Percentiles rank a stretch among this genome's conserved stretches.
Evolutionary conservation across 768 basidiomycete species (phyloP).

Genomic region (Xerocomellus amylosporus): DNA sequence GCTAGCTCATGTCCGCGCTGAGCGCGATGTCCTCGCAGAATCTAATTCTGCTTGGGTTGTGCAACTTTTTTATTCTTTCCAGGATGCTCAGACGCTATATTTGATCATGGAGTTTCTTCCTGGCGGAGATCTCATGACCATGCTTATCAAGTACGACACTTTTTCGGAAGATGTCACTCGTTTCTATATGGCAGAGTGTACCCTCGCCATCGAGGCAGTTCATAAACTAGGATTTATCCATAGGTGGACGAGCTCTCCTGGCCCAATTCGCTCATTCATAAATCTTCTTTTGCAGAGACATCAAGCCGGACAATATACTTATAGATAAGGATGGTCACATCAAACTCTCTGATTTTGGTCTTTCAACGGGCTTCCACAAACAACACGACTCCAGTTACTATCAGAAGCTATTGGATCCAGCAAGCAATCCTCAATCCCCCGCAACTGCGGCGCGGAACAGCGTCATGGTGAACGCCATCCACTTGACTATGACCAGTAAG

Average conservation of each 20-base stretch:
- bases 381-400: conserved; percentile 97
- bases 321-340: conserved; percentile 94
- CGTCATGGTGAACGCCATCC: conserved; percentile 96
- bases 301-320: conserved; percentile 96
- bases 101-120: conserved; percentile 99
- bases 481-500: conserved; percentile 91
- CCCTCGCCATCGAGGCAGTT: conserved; percentile 95
- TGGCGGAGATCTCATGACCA: conserved; percentile 98
- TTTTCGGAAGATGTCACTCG: conserved; percentile 97
- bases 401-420: conserved; percentile 76
- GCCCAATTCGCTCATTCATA: background rate
- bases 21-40: conserved; percentile 94
- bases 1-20: conserved; percentile 97
- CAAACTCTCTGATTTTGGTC: conserved; percentile 97
- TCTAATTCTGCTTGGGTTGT: conserved; percentile 96
- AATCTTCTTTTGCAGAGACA: conserved; percentile 60
- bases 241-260: conserved; percentile 48
- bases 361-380: conserved; percentile 99
- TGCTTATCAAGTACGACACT: conserved; percentile 99
- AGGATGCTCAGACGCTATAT: conserved; percentile 88
- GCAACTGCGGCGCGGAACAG: conserved; percentile 71
- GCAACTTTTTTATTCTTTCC: conserved; percentile 97
- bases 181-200: conserved; percentile 99
- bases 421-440: conserved; percentile 43
- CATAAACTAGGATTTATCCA: conserved; percentile 98